Evolutionary conservation across 306 rosid species (phyloP), one percentile per base, ranked within the genome.

Genomic region (Gastrolobium villosum): DNA sequence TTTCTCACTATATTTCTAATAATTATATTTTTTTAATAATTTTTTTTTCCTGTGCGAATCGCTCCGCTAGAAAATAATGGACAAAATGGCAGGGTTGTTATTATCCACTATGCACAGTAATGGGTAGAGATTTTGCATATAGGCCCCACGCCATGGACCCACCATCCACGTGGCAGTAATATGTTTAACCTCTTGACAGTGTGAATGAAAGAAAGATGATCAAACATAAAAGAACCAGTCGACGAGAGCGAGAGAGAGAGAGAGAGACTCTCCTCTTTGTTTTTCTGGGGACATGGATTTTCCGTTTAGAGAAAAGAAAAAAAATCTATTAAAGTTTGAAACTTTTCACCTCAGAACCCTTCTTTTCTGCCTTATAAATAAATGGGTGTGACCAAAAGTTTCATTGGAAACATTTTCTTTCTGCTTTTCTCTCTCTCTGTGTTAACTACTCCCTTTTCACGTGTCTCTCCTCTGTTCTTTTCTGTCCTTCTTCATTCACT

Each of bases 391-490:
- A 74, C 20, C 53, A 75, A 80, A 83, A 75, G 83, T 84, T 88
- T 56, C 52, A 9, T 7, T 60, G 66, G 30, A 30, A 36, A 3
- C 62, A 13, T 55, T 7, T 7, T 3, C 43, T 6, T 35, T 53
- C 26, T 20, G n/a, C 10, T 7, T 70, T 69, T 62, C 44, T 62
- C 26, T 20, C 26, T 20, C 26, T 20, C 26, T 20, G 0, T 20
- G 26, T 57, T 43, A 5, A 71, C 46, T 34, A 11, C 77, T 2
- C 61, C 75, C 71, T 13, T 72, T 73, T 91, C 96, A 87, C 93
- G 93, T 81, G 92, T 80, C 94, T 72, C 66, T 48, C 80, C 53
- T 52, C 68, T 82, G 76, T 74, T 81, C 52, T 69, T 10, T 52
- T 81, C 69, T 49, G 65, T 28, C 44, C 45, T 70, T 14, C 10